Conservation (phyloP, 2,329 filamentous ascomycete species). For the Diaporthe ampelina region DNA sequence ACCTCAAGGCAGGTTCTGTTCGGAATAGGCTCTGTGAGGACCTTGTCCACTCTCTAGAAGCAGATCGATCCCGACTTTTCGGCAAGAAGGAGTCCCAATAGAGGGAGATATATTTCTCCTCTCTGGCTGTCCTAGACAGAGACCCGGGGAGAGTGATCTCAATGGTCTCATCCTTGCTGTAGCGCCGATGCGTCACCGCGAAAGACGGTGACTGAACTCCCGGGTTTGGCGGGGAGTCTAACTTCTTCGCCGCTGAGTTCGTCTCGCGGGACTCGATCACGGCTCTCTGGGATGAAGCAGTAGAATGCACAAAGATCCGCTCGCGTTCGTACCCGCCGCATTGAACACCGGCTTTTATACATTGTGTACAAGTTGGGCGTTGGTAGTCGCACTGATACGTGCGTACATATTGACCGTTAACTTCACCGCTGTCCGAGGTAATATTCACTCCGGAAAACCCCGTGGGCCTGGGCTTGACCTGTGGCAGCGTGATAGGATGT, state of each 20-base stretch:
- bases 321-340: constrained; percentile 46
- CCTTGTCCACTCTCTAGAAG: constrained; percentile 44
- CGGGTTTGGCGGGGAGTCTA: not conserved
- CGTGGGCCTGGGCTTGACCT: too few relatives aligned
- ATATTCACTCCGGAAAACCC: not conserved
- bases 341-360: constrained; percentile 42
- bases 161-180: not conserved
- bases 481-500: not conserved
- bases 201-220: not conserved
- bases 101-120: constrained; percentile 31
- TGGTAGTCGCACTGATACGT: constrained; percentile 44
- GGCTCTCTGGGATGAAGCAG: constrained; percentile 26
- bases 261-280: not conserved
- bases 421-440: not conserved
- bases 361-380: constrained; percentile 45
- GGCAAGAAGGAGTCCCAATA: constrained; percentile 24
- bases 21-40: constrained; percentile 42
- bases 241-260: not conserved
- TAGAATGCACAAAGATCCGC: constrained; percentile 46
- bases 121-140: constrained; percentile 6
- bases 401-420: not conserved
- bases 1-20: constrained; percentile 42
- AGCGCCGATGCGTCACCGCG: constrained; percentile 24
- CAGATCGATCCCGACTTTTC: constrained; percentile 22
- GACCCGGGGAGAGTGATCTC: not conserved